Evolutionary conservation across 164 flowering plant genomes (phyloP), one percentile per base, ranked within the genome.

Genomic region (Liriodendron chinense): DNA sequence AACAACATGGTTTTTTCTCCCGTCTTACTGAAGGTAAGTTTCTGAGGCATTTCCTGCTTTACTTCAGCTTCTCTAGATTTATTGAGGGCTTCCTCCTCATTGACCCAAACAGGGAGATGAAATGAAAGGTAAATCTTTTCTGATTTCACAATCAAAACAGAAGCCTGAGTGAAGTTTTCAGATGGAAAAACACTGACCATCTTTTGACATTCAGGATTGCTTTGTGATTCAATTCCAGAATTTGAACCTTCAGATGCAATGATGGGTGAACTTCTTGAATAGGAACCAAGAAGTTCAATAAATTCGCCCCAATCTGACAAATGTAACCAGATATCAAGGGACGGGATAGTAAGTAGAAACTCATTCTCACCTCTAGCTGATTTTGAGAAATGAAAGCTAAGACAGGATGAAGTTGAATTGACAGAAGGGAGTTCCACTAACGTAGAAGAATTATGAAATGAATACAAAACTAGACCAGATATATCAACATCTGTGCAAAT

Each of bases 241-340:
- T 61, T 13, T 3, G 80, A 80, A 67, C 53, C 70, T 9, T 69
- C 59, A 65, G 85, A 78, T 65, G 43, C 59, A 34, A 57, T 71
- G 26, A 65, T 14, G 2, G 1, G n/a, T 26, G 76, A 76, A 75
- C 74, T 48, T 76, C 22, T 76, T 72, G 79, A 23, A 65, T 56
- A 86, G 53, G 82, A 86, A 66, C 62, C 48, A 26, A 85, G 48
- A 65, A 87, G 73, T 22, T 85, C 83, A 76, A 88, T 68, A 28
- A 96, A 43, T 75, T 83, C 83, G 77, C 16, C 75, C 99, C 98
- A 96, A 47, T 88, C 90, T 47, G 69, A 76, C 68, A 80, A 65
- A 80, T 92, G 84, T 56, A 90, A 75, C 99, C 98, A 96, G 75
- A 92, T 75, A 48, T 91, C 79, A 63, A 91, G 79, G 50, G 88